Evolutionary conservation across 2,329 filamentous ascomycete species (phyloP).

Genomic region (Bipolaris cookei): DNA sequence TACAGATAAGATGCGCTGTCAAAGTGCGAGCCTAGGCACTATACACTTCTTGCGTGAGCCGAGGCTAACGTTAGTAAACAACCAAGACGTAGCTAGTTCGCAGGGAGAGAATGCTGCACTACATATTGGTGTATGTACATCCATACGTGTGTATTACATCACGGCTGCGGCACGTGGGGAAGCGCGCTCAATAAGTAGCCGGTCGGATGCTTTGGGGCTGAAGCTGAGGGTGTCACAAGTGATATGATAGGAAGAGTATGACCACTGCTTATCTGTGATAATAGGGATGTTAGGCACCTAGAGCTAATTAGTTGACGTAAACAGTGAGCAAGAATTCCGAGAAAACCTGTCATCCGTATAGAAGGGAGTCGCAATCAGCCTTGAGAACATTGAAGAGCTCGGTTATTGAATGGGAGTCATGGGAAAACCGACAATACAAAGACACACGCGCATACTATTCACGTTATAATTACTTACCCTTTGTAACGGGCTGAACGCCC

Average conservation of each 20-base stretch:
- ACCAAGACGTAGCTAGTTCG: background rate
- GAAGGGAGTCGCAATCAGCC: background rate
- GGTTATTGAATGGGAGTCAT: background rate
- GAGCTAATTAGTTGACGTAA: background rate
- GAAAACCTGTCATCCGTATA: background rate
- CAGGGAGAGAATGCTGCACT: background rate
- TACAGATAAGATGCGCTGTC: background rate
- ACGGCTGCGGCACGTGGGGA: background rate
- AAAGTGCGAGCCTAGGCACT: too few relatives aligned
- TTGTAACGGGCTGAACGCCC: background rate
- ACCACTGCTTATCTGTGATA: background rate
- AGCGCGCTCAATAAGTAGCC: background rate
- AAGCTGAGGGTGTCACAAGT: background rate
- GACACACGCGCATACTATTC: background rate
- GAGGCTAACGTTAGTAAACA: background rate
- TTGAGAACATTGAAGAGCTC: background rate
- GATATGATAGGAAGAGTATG: background rate
- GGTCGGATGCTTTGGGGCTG: too few relatives aligned
- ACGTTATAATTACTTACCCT: background rate
- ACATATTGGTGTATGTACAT: background rate
- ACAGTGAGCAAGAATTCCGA: background rate
- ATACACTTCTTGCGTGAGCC: too few relatives aligned
- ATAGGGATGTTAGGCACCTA: background rate
- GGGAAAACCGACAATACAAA: background rate
- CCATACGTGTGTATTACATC: background rate